phyloP scores from a whole-genome alignment of 2,329 filamentous ascomycete species.

The Fusarium oligoseptatum region DNA sequence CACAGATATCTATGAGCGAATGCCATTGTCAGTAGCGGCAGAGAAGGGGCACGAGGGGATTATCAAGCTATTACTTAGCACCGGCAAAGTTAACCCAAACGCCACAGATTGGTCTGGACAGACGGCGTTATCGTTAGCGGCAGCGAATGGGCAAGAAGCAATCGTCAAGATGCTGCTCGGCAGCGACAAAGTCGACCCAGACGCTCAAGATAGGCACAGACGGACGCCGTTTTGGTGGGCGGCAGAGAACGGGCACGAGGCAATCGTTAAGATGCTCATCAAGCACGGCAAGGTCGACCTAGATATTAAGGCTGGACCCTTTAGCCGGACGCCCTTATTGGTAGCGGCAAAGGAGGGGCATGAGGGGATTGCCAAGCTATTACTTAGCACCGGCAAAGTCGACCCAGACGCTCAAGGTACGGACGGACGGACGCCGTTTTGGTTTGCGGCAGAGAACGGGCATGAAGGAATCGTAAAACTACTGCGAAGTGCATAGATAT shows the following conservation, averaged over 20 bases:
- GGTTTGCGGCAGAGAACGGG: fast-evolving
- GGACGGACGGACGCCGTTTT: too few species aligned
- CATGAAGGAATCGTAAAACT: background rate
- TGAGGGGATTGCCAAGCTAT: background rate
- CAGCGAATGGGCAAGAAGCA: background rate
- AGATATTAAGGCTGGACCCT: too few species aligned
- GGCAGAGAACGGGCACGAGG: too few species aligned
- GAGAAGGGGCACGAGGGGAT: background rate
- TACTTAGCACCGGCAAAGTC: too few species aligned
- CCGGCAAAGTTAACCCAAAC: background rate
- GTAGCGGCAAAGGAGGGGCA: background rate
- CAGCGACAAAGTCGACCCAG: too few species aligned
- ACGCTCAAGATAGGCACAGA: too few species aligned
- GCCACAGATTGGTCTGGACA: background rate
- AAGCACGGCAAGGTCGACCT: too few species aligned
- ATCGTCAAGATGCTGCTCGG: too few species aligned
- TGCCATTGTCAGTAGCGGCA: background rate
- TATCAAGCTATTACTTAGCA: background rate
- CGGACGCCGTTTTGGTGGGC: too few species aligned
- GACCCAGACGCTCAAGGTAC: too few species aligned
- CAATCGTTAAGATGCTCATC: too few species aligned
- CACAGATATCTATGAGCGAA: background rate
- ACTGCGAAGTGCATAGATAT: background rate
- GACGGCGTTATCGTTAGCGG: background rate
- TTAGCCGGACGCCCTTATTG: too few species aligned